Evolutionary conservation across 441 rosid species (phyloP).

Genomic region (Corymbia calophylla): DNA sequence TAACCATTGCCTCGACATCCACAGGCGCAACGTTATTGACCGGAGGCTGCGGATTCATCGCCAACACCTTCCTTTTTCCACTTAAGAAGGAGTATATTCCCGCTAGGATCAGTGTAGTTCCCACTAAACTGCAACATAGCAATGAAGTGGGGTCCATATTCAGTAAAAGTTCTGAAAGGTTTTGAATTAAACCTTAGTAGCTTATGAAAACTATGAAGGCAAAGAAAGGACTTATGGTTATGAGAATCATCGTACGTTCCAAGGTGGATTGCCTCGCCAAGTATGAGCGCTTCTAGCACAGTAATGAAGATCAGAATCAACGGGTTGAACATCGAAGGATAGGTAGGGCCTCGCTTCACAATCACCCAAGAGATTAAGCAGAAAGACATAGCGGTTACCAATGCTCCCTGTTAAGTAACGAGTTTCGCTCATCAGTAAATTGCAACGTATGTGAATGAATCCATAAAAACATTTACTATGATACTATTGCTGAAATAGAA

Average conservation of each 20-base stretch:
- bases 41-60: neutral
- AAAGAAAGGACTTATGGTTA: neutral
- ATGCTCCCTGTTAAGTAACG: slow-evolving; percentile 18
- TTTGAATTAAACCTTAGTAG: neutral
- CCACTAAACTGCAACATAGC: slow-evolving; percentile 20
- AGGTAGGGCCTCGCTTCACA: slow-evolving; percentile 34
- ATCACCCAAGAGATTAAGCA: slow-evolving; percentile 29
- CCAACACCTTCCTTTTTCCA: slow-evolving; percentile 27
- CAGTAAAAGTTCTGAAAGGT: neutral
- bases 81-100: slow-evolving; percentile 38
- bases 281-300: slow-evolving; percentile 23
- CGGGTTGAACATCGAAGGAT: slow-evolving; percentile 48
- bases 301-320: slow-evolving; percentile 31
- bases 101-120: slow-evolving; percentile 22
- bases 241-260: slow-evolving; percentile 21
- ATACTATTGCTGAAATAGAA: neutral
- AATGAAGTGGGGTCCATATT: neutral
- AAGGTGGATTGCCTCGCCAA: slow-evolving; percentile 19
- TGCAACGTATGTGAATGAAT: neutral
- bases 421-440: neutral
- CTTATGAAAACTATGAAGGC: neutral
- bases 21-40: neutral
- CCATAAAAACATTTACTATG: neutral
- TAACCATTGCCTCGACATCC: neutral
- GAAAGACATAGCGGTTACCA: slow-evolving; percentile 34